Percentiles rank a stretch among this genome's conserved stretches.
phyloP scores from a whole-genome alignment of 805 yeast species.

The Maudiozyma saulgeensis region DNA sequence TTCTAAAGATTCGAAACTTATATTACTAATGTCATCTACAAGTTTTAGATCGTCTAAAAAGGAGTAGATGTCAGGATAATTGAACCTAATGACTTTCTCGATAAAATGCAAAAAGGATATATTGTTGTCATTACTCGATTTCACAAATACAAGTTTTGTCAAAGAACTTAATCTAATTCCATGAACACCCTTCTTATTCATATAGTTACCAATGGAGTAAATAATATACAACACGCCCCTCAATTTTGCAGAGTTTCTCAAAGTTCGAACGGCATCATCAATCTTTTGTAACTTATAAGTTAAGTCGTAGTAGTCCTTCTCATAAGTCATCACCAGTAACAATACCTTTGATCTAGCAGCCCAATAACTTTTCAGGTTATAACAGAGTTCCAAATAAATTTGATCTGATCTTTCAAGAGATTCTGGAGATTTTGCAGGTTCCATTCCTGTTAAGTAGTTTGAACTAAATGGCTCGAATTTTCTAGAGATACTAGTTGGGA shows the following conservation, averaged over 20 bases:
- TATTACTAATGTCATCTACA: constrained; percentile 45
- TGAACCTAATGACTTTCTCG: constrained; percentile 54
- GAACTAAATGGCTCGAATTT: constrained; percentile 57
- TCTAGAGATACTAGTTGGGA: constrained; percentile 46
- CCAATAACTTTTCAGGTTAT: constrained; percentile 65
- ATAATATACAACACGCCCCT: constrained; percentile 54
- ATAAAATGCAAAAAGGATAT: constrained; percentile 68
- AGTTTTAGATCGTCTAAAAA: constrained; percentile 53
- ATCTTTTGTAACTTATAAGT: constrained; percentile 44
- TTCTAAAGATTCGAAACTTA: constrained; percentile 53
- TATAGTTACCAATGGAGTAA: constrained; percentile 65
- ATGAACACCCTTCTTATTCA: constrained; percentile 67
- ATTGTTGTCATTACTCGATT: constrained; percentile 53
- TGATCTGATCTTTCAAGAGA: constrained; percentile 63
- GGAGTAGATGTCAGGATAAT: constrained; percentile 53
- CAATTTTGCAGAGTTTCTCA: constrained; percentile 45
- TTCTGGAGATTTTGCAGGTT: constrained; percentile 31
- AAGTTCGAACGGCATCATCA: constrained; percentile 49
- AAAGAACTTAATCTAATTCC: constrained; percentile 66
- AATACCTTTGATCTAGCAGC: constrained; percentile 58
- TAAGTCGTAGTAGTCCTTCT: constrained; percentile 57
- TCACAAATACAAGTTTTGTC: constrained; percentile 60
- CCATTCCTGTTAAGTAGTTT: constrained; percentile 32
- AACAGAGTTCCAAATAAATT: constrained; percentile 56
- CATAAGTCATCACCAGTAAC: constrained; percentile 44